Base-by-base conservation (phyloP, 1,139 yeast species). In the Diutina siamensis region DNA sequence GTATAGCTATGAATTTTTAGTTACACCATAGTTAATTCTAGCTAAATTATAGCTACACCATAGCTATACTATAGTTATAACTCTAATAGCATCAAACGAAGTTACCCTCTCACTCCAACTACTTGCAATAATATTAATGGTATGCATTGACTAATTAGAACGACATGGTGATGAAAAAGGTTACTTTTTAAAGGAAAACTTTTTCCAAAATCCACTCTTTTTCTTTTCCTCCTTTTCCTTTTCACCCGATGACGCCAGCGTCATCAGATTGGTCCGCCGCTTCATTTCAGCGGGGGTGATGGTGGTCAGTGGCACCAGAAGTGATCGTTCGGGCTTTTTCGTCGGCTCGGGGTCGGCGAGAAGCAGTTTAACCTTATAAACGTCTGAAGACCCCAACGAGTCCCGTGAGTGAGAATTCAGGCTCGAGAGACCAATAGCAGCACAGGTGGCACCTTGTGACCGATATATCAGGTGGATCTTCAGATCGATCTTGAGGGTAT, bases 171-270 rank as follows among this genome's bases (percentile, higher is more conserved):
- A n/a, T n/a, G n/a, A n/a, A n/a, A n/a, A n/a, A n/a, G n/a, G n/a
- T n/a, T n/a, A n/a, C n/a, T n/a, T n/a, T 17, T 35, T 35, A 22
- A 35, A 21, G 3, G 25, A 21, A 4, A 35, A n/a, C 18, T 21
- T 35, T 18, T 35, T 35, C 40, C 40, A 35, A 22, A 35, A 9
- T 27, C 25, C 19, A 2, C n/a, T 18, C n/a, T 5, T 9, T 12
- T 35, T 35, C 28, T 21, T 21, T 18, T 34, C 38, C 34, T 31
- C 34, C 12, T 31, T 8, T 8, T 31, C 34, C 28, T 35, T 35
- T 21, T 35, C 40, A 9, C 17, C 21, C 18, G 40, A 35, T 22
- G 40, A 35, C 40, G 40, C 40, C 40, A 35, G 40, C 40, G 40
- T 35, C 40, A 21, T 15, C 40, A 35, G 40, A n/a, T 35, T 35